These are phyloP conservation scores for Mrakia blollopis DNA, from an alignment of 768 basidiomycete species.

Conservation along the genomic window DNA sequence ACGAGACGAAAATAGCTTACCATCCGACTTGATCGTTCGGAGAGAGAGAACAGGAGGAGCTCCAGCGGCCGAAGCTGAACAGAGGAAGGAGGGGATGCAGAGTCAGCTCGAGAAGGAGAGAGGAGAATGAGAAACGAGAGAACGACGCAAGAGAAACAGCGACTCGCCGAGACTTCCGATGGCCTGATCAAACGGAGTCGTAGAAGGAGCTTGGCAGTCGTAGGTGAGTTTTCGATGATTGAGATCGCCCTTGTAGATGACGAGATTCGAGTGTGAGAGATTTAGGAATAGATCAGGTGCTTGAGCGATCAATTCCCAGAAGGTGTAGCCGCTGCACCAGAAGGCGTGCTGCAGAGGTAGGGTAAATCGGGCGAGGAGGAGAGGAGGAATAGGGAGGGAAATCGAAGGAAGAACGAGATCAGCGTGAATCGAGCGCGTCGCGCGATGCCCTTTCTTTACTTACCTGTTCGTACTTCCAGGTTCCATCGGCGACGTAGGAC, in stretches of 20 bases:
- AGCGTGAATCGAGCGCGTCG: too few relatives aligned
- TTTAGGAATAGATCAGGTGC: constrained; percentile 89
- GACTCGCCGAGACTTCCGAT: constrained; percentile 80
- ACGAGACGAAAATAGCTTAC: constrained; percentile 10
- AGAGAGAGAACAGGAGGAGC: constrained; percentile 81
- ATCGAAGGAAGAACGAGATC: not conserved
- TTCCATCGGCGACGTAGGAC: constrained; percentile 79
- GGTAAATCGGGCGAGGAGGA: too few relatives aligned
- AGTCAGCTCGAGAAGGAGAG: not conserved
- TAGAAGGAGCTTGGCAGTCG: constrained; percentile 46
- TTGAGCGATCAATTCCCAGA: constrained; percentile 73
- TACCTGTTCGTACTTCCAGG: constrained; percentile 77
- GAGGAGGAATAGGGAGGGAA: too few relatives aligned
- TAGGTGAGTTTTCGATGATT: constrained; percentile 72
- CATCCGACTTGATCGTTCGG: constrained; percentile 67
- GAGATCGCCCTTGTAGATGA: constrained; percentile 87
- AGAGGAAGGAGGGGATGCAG: not conserved
- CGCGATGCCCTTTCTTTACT: not conserved
- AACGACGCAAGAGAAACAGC: not conserved
- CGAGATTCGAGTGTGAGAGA: constrained; percentile 81
- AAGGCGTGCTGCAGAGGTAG: constrained; percentile 30
- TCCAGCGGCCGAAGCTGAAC: constrained; percentile 58
- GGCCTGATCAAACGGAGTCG: constrained; percentile 81
- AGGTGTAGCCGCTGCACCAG: not conserved
- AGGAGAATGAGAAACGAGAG: not conserved